Conservation (phyloP, 176 grass and related monocot species). For the Ampelocalamus luodianensis region DNA sequence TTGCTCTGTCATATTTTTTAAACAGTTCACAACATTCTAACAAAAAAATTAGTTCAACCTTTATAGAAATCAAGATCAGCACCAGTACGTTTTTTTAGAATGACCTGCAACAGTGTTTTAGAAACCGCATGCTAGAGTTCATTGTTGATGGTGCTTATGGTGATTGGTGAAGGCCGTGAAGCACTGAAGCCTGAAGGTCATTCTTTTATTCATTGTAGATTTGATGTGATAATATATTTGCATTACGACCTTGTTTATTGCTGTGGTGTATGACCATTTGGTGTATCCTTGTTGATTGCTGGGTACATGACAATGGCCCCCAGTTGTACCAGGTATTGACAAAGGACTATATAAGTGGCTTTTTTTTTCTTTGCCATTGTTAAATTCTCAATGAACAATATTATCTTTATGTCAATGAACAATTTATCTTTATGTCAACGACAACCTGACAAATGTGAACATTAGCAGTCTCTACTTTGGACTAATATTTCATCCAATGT, state of each 20-base stretch:
- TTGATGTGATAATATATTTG: too few relatives aligned
- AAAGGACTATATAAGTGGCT: not conserved
- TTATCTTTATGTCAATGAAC: not conserved
- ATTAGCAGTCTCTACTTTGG: not conserved
- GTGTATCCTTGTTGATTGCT: constrained; percentile 73
- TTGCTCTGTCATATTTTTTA: not conserved
- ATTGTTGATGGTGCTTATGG: too few relatives aligned
- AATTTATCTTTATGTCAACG: not conserved
- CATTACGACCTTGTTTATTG: too few relatives aligned
- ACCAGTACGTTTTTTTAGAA: not conserved
- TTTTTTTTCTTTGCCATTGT: not conserved
- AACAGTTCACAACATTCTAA: not conserved
- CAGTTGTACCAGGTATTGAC: constrained; percentile 66
- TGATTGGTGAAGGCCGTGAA: too few relatives aligned
- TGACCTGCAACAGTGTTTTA: not conserved
- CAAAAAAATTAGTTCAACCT: not conserved
- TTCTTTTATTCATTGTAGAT: too few relatives aligned
- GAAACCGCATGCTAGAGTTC: not conserved
- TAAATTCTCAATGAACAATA: not conserved
- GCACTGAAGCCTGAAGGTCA: too few relatives aligned
- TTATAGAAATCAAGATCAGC: not conserved
- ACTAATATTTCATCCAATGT: not conserved
- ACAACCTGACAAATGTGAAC: not conserved
- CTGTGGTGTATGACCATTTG: too few relatives aligned
- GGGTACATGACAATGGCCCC: constrained; percentile 72